Evolutionary conservation across 805 yeast species (phyloP).

Genomic region (Cyberlindnera xylosilytica): DNA sequence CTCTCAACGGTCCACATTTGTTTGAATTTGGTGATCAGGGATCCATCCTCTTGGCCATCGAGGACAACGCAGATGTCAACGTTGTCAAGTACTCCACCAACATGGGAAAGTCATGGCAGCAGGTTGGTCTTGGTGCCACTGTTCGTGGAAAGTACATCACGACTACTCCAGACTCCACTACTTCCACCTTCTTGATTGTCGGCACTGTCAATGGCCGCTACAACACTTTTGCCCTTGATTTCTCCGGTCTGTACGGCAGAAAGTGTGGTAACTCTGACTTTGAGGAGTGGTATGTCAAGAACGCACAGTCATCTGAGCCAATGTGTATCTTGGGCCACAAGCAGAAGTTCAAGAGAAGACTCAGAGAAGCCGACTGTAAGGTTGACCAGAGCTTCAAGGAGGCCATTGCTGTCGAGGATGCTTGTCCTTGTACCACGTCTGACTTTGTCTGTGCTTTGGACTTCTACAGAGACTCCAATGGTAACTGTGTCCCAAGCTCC

Average conservation of each 20-base stretch:
- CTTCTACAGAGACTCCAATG: conserved; percentile 35
- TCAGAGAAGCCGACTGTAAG: conserved; percentile 58
- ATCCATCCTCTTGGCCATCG: conserved; percentile 63
- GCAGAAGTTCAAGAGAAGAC: conserved; percentile 63
- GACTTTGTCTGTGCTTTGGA: conserved; percentile 74
- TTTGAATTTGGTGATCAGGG: conserved; percentile 78
- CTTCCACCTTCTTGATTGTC: conserved; percentile 50
- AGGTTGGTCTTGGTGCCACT: conserved; percentile 42
- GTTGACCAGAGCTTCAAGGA: conserved; percentile 36
- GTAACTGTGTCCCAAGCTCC: conserved; percentile 46
- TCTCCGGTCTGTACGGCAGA: conserved; percentile 49
- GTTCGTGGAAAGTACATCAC: conserved; percentile 42
- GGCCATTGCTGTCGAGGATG: conserved; percentile 40
- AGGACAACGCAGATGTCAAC: conserved; percentile 35
- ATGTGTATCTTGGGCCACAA: conserved; percentile 67
- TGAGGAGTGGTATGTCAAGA: conserved; percentile 61
- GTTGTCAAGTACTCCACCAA: conserved; percentile 57
- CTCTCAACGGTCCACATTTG: conserved; percentile 48
- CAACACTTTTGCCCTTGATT: conserved; percentile 43
- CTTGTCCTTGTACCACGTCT: conserved; percentile 58
- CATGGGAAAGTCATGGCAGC: conserved; percentile 68
- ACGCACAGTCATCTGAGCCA: conserved; percentile 27
- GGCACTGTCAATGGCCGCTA: conserved; percentile 34
- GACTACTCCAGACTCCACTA: conserved; percentile 70
- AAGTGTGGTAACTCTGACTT: conserved; percentile 46